Base-by-base conservation (phyloP, 441 rosid genomes). In the Bruguiera hainesii region DNA sequence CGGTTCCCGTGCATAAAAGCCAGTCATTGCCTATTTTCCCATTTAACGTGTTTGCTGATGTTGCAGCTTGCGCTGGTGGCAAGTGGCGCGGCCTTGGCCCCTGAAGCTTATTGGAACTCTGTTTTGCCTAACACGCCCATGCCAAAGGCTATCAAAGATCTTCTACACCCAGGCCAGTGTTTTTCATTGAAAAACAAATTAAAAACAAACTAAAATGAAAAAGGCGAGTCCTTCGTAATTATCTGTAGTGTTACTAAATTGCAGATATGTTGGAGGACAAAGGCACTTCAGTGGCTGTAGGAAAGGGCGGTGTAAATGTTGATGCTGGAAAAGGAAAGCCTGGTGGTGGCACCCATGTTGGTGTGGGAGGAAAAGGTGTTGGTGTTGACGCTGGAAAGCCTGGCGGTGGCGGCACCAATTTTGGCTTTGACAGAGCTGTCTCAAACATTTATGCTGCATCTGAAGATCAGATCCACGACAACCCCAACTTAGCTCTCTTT, bases 51-150 rank as follows among this genome's bases (percentile, higher is more conserved):
- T 6, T 50, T 29, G 64, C 37, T 61, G 8, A 25, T 65, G 37
- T 61, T 79, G 78, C 78, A 91, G 96, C 65, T 89, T 60, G 75
- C 78, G 29, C 60, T 81, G 48, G 84, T 66, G 58, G 84, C 76
- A 31, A 73, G 76, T 71, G 78, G 80, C 64, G 97, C 92, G 67
- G 88, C 81, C 26, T 25, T 78, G 18, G 42, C 88, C 25, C 91
- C 89, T 11, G 86, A 89, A 61, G 76, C 73, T 60, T 89, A 94
- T 72, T 94, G 99, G 98, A 80, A 77, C 23, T 61, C 79, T 48
- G 82, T 75, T 67, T 67, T 94, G 75, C 97, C 97, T n/a, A 85
- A 87, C 76, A 81, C 94, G 37, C 89, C 84, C 9, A 85, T 91
- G 79, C 97, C 99, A 15, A 82, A 87, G 75, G 80, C 85, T 64